These are phyloP conservation scores for Fusarium euwallaceae DNA, from an alignment of 2,329 filamentous ascomycete species.

Conservation along the genomic window DNA sequence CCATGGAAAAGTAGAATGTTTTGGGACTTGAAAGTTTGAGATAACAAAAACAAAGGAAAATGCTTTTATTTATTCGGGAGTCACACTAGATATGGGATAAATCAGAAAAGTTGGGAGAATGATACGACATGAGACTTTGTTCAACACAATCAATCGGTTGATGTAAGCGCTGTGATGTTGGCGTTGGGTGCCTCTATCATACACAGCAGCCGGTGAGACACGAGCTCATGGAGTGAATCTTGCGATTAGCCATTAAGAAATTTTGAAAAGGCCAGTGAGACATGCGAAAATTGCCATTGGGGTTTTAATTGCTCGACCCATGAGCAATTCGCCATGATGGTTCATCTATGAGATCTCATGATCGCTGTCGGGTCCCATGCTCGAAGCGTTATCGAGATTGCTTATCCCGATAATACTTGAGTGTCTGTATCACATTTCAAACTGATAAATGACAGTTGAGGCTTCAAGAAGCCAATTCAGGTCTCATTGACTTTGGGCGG, in stretches of 20 bases:
- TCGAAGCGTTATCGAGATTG: background rate
- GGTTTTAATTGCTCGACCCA: background rate
- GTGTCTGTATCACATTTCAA: background rate
- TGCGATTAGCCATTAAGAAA: background rate
- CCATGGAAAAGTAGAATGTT: conserved; percentile 24
- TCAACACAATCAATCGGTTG: conserved; percentile 1
- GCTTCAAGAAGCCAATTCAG: background rate
- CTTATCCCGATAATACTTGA: background rate
- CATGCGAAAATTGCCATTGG: background rate
- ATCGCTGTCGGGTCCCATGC: background rate
- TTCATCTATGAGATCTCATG: background rate
- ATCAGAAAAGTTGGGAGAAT: conserved; percentile 28
- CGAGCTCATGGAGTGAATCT: background rate
- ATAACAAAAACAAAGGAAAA: conserved; percentile 25
- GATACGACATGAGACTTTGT: conserved; percentile 12
- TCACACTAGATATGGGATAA: conserved; percentile 38
- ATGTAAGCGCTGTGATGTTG: background rate
- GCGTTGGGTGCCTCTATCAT: background rate
- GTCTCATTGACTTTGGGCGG: background rate
- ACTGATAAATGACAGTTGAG: background rate
- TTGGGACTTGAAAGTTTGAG: conserved; percentile 6
- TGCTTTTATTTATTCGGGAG: conserved; percentile 33
- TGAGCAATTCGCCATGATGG: background rate
- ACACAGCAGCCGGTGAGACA: background rate
- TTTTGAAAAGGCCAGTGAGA: background rate